Conservation (phyloP, 805 yeast species). For the Sugiyamaella mastotermitis region DNA sequence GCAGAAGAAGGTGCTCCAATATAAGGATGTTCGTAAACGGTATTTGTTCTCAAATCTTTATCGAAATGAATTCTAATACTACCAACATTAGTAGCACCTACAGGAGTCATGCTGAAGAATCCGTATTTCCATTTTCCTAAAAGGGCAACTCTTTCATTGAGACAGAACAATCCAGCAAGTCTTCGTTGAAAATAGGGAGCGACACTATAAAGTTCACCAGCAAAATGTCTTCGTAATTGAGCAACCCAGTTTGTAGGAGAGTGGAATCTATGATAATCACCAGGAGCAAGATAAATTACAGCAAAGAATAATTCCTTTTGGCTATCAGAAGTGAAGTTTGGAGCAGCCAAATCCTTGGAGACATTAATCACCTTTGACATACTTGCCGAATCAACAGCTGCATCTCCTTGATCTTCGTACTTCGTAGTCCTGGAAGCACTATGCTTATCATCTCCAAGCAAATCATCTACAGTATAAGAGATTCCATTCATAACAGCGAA, state of each 20-base stretch:
- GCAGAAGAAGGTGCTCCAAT: not conserved
- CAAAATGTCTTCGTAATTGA: conserved; percentile 86
- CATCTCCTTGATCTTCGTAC: conserved; percentile 16
- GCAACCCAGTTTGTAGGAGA: conserved; percentile 97
- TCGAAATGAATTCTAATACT: conserved; percentile 89
- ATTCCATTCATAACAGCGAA: conserved; percentile 78
- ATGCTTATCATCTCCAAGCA: conserved; percentile 51
- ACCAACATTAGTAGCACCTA: conserved; percentile 98
- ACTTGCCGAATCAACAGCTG: conserved; percentile 25
- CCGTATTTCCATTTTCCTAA: conserved; percentile 97
- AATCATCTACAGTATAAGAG: conserved; percentile 60
- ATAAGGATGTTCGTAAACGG: conserved; percentile 37
- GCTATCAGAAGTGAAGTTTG: conserved; percentile 25
- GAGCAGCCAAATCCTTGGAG: conserved; percentile 19
- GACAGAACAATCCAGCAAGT: conserved; percentile 76
- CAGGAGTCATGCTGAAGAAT: conserved; percentile 97
- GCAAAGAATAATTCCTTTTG: conserved; percentile 71
- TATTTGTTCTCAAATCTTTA: conserved; percentile 81
- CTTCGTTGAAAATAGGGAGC: conserved; percentile 94
- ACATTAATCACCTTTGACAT: conserved; percentile 30
- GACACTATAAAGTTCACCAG: conserved; percentile 91
- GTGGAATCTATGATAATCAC: conserved; percentile 96
- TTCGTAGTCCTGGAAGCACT: conserved; percentile 43
- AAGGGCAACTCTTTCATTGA: conserved; percentile 92
- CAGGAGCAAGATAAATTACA: conserved; percentile 94